phyloP scores from a whole-genome alignment of 768 basidiomycete genomes.

The Serpula lacrymans region DNA sequence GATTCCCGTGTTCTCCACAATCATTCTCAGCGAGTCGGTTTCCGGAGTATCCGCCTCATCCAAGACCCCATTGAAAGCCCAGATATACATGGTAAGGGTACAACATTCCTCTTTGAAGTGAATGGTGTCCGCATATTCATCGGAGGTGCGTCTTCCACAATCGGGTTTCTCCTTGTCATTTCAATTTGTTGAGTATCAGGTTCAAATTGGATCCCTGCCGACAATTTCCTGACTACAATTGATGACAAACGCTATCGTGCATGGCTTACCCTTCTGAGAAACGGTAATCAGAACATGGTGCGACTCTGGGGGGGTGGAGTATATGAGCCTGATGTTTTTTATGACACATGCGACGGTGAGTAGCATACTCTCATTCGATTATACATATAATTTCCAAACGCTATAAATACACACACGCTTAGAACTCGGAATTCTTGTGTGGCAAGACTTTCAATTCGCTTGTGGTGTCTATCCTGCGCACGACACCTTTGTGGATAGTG shows the following conservation, averaged over 20 bases:
- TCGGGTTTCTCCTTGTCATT: background rate
- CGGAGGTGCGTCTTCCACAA: slow-evolving; percentile 49
- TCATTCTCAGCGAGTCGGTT: slow-evolving; percentile 55
- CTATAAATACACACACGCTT: slow-evolving; percentile 51
- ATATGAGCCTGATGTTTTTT: slow-evolving; percentile 74
- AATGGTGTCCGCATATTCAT: slow-evolving; percentile 81
- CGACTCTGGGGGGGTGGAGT: slow-evolving; percentile 90
- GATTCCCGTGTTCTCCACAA: slow-evolving; percentile 38
- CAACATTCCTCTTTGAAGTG: slow-evolving; percentile 80
- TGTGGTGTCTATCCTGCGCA: slow-evolving; percentile 88
- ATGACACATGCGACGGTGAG: slow-evolving; percentile 71
- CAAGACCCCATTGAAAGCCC: slow-evolving; percentile 70
- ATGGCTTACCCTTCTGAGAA: slow-evolving; percentile 76
- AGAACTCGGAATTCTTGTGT: slow-evolving; percentile 57
- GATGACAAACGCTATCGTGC: slow-evolving; percentile 55
- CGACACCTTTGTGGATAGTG: slow-evolving; percentile 63
- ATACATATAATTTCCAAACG: slow-evolving; percentile 33
- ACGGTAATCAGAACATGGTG: slow-evolving; percentile 88
- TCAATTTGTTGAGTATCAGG: slow-evolving; percentile 33
- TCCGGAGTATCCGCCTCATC: slow-evolving; percentile 71
- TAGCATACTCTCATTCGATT: slow-evolving; percentile 17
- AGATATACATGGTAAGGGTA: slow-evolving; percentile 42
- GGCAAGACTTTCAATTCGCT: slow-evolving; percentile 93
- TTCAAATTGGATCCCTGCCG: slow-evolving; percentile 87
- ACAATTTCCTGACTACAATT: slow-evolving; percentile 75